These are phyloP conservation scores for Zasmidium cellare DNA, from an alignment of 2,329 filamentous ascomycete genomes.

Conservation along the genomic window DNA sequence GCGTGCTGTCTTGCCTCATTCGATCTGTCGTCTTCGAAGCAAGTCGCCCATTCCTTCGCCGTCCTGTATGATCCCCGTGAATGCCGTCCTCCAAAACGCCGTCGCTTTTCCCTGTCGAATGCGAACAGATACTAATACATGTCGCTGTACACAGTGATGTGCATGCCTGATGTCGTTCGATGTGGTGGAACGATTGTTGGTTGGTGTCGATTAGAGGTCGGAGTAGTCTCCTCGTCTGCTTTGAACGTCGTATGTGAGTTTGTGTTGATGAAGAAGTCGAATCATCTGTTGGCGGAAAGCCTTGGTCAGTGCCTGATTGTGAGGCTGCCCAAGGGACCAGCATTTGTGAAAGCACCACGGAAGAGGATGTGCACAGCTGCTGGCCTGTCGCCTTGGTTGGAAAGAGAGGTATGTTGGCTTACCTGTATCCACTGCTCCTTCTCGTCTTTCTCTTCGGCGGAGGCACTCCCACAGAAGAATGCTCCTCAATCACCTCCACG, in stretches of 20 bases:
- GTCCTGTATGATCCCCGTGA: conserved; percentile 6
- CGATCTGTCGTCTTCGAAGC: background rate
- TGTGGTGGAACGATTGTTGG: background rate
- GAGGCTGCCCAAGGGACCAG: background rate
- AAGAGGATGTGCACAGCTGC: background rate
- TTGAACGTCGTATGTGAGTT: conserved; percentile 15
- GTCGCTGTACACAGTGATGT: background rate
- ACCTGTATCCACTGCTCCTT: conserved; percentile 49
- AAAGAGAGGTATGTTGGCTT: conserved; percentile 32
- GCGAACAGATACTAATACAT: conserved; percentile 3
- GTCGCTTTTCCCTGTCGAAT: conserved; percentile 6
- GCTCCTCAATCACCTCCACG: conserved; percentile 61
- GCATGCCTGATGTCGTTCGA: background rate
- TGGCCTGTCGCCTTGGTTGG: conserved; percentile 1
- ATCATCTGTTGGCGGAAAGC: conserved; percentile 6
- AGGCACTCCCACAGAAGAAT: conserved; percentile 43
- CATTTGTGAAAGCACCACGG: background rate
- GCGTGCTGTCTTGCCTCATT: background rate
- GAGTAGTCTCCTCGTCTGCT: conserved; percentile 21
- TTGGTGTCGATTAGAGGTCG: conserved; percentile 9
- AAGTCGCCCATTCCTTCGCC: background rate
- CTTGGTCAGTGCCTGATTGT: conserved; percentile 9
- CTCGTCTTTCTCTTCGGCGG: conserved; percentile 39
- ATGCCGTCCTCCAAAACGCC: conserved; percentile 6
- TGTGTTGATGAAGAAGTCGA: conserved; percentile 1